Percentiles rank a stretch among this genome's conserved stretches.
Evolutionary conservation across 257 asterid species (phyloP).

Genomic region (Ajuga chamaepitys): DNA sequence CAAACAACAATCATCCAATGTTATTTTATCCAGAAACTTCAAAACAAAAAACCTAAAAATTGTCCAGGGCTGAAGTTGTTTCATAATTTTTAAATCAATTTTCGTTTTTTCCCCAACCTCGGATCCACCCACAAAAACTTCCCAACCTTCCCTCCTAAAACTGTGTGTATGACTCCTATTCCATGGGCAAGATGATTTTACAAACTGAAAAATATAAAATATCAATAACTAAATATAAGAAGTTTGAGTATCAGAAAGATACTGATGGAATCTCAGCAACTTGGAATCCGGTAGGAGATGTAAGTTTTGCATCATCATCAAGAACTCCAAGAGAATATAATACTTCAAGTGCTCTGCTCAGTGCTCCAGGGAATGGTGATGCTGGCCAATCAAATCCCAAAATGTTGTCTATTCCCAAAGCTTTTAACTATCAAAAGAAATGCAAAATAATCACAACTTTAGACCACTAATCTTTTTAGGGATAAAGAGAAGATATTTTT

Average conservation of each 20-base stretch:
- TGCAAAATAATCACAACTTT: no score
- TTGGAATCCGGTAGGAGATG: constrained; percentile 91
- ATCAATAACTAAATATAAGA: constrained; percentile 5
- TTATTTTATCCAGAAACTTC: not conserved
- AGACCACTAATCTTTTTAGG: not conserved
- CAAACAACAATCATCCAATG: not conserved
- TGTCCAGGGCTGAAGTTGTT: not conserved
- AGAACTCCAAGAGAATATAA: constrained; percentile 85
- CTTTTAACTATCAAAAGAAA: constrained; percentile 60
- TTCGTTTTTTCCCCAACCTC: not conserved
- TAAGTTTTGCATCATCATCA: constrained; percentile 88
- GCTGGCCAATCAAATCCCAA: constrained; percentile 97
- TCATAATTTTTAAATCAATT: not conserved
- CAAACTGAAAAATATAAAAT: not conserved
- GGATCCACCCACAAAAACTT: not conserved
- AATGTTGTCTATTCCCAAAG: constrained; percentile 89
- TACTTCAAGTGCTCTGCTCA: constrained; percentile 94
- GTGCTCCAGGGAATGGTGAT: constrained; percentile 90
- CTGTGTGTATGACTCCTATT: not conserved
- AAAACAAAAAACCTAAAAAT: not conserved
- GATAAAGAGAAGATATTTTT: not conserved
- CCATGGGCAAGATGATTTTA: not conserved
- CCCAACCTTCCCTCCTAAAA: not conserved
- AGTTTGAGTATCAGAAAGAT: constrained; percentile 14
- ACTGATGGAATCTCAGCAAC: constrained; percentile 95